Percentiles rank a stretch among this genome's conserved stretches.
phyloP scores from a whole-genome alignment of 345 rosid genomes.

The Isatis tinctoria region DNA sequence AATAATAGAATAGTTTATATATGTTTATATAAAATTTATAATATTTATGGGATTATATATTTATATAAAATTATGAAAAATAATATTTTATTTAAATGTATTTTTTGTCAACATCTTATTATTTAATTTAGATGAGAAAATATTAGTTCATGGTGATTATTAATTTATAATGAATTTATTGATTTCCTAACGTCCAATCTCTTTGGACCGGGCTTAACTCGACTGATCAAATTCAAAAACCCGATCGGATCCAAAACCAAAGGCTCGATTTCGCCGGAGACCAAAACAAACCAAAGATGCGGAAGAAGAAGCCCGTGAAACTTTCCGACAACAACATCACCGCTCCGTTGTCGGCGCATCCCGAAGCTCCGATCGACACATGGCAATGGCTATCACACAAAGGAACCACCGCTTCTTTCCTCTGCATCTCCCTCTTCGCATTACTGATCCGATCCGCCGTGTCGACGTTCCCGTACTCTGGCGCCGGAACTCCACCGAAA shows the following conservation, averaged over 20 bases:
- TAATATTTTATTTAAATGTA: no score
- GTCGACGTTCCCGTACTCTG: slow-evolving; percentile 76
- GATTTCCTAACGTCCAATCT: no score
- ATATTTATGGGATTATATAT: no score
- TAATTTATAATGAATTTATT: no score
- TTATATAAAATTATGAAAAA: no score
- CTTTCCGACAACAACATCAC: slow-evolving; percentile 12
- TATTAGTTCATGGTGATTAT: no score
- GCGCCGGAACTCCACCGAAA: slow-evolving; percentile 74
- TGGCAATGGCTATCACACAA: slow-evolving; percentile 46
- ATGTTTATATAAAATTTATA: no score
- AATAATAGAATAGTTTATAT: no score
- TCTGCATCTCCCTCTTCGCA: slow-evolving; percentile 58
- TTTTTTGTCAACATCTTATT: no score
- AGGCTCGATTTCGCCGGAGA: neutral
- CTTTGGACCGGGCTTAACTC: neutral
- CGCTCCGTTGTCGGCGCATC: neutral
- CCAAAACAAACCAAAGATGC: slow-evolving; percentile 1
- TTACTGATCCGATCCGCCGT: slow-evolving; percentile 63
- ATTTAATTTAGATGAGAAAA: no score
- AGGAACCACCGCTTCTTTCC: slow-evolving; percentile 44
- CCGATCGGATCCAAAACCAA: neutral
- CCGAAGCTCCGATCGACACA: slow-evolving; percentile 3
- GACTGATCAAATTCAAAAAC: neutral
- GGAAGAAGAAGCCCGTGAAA: slow-evolving; percentile 24